These are phyloP conservation scores for Entomortierella chlamydospora DNA, from an alignment of 192 early-diverging fungal species.

Conservation along the genomic window DNA sequence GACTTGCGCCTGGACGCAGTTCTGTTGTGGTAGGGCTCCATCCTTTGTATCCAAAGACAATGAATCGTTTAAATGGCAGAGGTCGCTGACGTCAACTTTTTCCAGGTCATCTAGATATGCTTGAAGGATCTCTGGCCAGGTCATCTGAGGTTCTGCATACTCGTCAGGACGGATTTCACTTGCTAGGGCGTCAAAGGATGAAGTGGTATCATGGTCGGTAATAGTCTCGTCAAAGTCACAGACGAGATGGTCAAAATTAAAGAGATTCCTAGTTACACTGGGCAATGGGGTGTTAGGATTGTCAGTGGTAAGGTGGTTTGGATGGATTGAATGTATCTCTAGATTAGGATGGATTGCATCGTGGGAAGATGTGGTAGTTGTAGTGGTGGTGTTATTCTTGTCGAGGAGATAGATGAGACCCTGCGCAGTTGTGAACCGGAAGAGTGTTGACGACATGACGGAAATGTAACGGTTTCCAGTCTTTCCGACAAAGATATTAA, in stretches of 20 bases:
- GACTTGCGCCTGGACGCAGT: background rate
- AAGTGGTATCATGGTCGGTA: conserved; percentile 50
- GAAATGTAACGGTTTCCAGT: background rate
- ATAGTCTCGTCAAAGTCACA: conserved; percentile 54
- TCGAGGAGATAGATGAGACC: conserved; percentile 33
- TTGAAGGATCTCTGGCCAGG: conserved; percentile 43
- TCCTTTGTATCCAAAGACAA: background rate
- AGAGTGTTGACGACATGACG: conserved; percentile 33
- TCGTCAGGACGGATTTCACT: conserved; percentile 11
- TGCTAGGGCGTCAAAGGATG: conserved; percentile 43
- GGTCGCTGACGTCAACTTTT: conserved; percentile 29
- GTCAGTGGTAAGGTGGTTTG: background rate
- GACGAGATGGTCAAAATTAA: conserved; percentile 39
- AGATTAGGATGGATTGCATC: background rate
- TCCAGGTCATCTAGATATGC: conserved; percentile 48
- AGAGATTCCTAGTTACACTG: background rate
- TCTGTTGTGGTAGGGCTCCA: background rate
- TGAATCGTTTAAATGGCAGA: conserved; percentile 24
- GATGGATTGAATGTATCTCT: conserved; percentile 8
- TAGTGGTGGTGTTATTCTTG: background rate
- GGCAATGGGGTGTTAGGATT: background rate
- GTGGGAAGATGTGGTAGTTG: too few relatives aligned
- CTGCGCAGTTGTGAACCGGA: conserved; percentile 31
- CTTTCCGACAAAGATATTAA: too few relatives aligned
- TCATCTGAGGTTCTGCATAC: conserved; percentile 21